These are phyloP conservation scores for Dioszegia crocea DNA, from an alignment of 768 basidiomycete genomes.

Conservation along the genomic window DNA sequence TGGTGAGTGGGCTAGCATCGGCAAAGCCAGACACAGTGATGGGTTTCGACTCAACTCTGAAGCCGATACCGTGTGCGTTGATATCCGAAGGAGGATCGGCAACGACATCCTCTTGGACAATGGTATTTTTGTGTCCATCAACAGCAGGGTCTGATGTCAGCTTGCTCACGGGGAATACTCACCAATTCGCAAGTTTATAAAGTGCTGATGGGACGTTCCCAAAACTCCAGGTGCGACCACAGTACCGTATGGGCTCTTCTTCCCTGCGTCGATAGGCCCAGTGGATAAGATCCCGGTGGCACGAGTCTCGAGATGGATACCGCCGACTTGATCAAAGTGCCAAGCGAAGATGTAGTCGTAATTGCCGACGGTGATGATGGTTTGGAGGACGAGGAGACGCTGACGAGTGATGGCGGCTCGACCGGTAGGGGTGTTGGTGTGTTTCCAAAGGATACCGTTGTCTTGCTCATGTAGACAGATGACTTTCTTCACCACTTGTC, in stretches of 20 bases:
- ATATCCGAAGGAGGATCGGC: conserved; percentile 15
- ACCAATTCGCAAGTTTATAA: conserved; percentile 35
- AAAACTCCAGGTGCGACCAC: conserved; percentile 37
- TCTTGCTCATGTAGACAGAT: conserved; percentile 49
- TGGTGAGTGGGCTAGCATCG: conserved; percentile 33
- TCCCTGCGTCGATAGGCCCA: conserved; percentile 30
- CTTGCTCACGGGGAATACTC: neutral
- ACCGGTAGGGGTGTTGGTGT: conserved; percentile 45
- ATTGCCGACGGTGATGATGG: conserved; percentile 45
- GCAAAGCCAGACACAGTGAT: conserved; percentile 30
- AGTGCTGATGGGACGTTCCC: conserved; percentile 36
- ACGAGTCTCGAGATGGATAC: conserved; percentile 39
- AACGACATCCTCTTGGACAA: conserved; percentile 41
- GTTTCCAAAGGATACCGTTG: conserved; percentile 42
- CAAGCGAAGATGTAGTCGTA: conserved; percentile 32
- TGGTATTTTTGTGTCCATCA: conserved; percentile 31
- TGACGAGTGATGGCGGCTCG: conserved; percentile 29
- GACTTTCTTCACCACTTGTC: conserved; percentile 21
- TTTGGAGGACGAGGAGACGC: conserved; percentile 42
- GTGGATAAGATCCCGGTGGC: conserved; percentile 46
- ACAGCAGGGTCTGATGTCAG: conserved; percentile 28
- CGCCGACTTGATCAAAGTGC: conserved; percentile 40
- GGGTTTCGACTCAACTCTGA: conserved; percentile 23
- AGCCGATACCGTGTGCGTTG: conserved; percentile 29
- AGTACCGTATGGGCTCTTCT: conserved; percentile 35